Conservation (phyloP, 352 stramenopile species). For the Globisporangium nunn region DNA sequence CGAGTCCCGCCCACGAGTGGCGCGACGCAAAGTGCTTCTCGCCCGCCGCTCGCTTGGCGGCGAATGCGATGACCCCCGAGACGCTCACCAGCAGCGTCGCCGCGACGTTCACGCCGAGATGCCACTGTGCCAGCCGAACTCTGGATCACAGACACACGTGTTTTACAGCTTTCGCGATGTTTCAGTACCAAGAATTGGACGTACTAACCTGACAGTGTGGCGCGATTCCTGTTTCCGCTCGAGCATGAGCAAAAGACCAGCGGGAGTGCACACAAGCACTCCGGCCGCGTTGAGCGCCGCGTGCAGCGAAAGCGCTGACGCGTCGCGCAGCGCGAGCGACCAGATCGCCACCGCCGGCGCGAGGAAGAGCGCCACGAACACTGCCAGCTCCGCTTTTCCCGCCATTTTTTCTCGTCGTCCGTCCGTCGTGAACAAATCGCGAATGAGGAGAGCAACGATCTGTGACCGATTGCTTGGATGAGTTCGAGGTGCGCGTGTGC, state of each 20-base stretch:
- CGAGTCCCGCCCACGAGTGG: conserved; percentile 50
- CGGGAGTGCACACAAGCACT: conserved; percentile 47
- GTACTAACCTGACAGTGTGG: conserved; percentile 28
- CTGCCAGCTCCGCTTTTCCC: neutral
- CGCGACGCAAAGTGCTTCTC: conserved; percentile 34
- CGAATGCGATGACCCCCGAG: conserved; percentile 30
- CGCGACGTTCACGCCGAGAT: conserved; percentile 40
- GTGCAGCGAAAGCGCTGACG: conserved; percentile 48
- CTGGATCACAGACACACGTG: conserved; percentile 13
- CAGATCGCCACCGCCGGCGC: conserved; percentile 36
- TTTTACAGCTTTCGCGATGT: neutral
- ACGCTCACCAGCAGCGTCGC: conserved; percentile 29
- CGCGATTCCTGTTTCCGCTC: conserved; percentile 35
- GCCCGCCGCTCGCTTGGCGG: conserved; percentile 20
- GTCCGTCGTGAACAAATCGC: neutral
- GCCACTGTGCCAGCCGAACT: conserved; percentile 45
- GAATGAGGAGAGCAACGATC: neutral
- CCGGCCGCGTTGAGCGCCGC: conserved; percentile 43
- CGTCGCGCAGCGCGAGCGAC: conserved; percentile 33
- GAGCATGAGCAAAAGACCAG: conserved; percentile 48
- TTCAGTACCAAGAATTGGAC: neutral
- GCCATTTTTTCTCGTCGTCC: neutral
- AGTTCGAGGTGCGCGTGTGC: too few species aligned
- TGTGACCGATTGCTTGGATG: too few species aligned
- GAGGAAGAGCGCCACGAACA: conserved; percentile 42